A percentile compares a stretch with the other conserved stretches of the same genome.
Conservation (phyloP, 1,139 yeast genomes). For the Scheffersomyces titani region DNA sequence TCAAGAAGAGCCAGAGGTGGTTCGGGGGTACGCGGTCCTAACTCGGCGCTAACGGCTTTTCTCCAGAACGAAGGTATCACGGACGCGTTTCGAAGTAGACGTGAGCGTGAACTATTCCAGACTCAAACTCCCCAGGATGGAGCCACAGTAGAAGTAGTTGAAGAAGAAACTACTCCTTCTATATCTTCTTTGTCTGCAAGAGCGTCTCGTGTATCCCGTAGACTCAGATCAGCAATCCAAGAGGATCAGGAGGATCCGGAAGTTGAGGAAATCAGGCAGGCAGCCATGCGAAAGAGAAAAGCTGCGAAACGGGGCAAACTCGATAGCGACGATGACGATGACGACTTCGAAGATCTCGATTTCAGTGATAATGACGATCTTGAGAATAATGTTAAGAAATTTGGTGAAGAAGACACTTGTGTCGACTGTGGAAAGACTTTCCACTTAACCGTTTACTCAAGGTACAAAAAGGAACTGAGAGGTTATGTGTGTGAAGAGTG, state of each 20-base stretch:
- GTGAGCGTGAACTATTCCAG: slow-evolving; percentile 25
- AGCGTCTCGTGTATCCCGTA: slow-evolving; percentile 9
- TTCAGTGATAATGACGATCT: slow-evolving; percentile 29
- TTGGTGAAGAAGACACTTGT: slow-evolving; percentile 57
- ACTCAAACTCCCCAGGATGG: slow-evolving; percentile 13
- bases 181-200: slow-evolving; percentile 5
- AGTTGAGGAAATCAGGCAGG: slow-evolving; percentile 40
- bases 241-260: slow-evolving; percentile 22
- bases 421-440: slow-evolving; percentile 60
- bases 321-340: slow-evolving; percentile 27
- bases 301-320: slow-evolving; percentile 26
- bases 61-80: slow-evolving; percentile 85
- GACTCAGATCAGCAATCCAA: slow-evolving; percentile 15
- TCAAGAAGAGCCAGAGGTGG: slow-evolving; percentile 24
- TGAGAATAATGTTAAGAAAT: slow-evolving; percentile 26
- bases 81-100: slow-evolving; percentile 69
- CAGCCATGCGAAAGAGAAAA: slow-evolving; percentile 38
- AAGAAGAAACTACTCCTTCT: slow-evolving; percentile 10
- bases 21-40: slow-evolving; percentile 68
- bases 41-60: slow-evolving; percentile 77
- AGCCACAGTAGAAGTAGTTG: slow-evolving; percentile 11
- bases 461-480: slow-evolving; percentile 45
- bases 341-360: slow-evolving; percentile 28
- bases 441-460: slow-evolving; percentile 64
- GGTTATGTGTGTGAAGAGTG: slow-evolving; percentile 73